Conservation (phyloP, 2,329 filamentous ascomycete genomes). For the Talaromyces verruculosus region DNA sequence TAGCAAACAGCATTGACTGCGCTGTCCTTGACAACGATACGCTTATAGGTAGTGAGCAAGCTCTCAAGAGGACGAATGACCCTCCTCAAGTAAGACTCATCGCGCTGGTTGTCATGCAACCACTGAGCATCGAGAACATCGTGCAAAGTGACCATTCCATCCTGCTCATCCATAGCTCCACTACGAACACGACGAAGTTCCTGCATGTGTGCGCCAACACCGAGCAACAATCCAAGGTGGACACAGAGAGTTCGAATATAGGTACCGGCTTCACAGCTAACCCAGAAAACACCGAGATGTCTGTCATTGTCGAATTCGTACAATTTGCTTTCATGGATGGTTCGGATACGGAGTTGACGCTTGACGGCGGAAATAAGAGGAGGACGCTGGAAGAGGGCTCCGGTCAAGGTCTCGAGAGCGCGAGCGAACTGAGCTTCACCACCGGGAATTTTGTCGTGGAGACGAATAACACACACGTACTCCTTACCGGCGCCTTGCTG, state of each 20-base stretch:
- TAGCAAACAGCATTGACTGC: conserved; percentile 98
- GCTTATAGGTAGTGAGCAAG: conserved; percentile 89
- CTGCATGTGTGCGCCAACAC: conserved; percentile 97
- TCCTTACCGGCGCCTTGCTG: conserved; percentile 99
- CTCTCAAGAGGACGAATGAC: conserved; percentile 93
- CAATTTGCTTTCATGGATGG: conserved; percentile 95
- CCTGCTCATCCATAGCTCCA: conserved; percentile 91
- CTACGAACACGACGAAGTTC: conserved; percentile 90
- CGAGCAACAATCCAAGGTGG: conserved; percentile 73
- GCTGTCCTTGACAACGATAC: conserved; percentile 95
- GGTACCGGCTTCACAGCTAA: conserved; percentile 96
- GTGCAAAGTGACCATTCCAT: conserved; percentile 88
- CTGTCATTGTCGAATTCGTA: conserved; percentile 98
- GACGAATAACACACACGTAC: conserved; percentile 91
- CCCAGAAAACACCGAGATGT: conserved; percentile 97
- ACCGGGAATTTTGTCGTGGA: conserved; percentile 93
- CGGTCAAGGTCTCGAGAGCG: conserved; percentile 92
- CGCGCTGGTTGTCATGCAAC: conserved; percentile 91
- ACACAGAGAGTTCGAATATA: conserved; percentile 99
- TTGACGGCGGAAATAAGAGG: conserved; percentile 98
- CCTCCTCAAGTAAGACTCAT: conserved; percentile 86
- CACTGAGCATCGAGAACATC: conserved; percentile 95
- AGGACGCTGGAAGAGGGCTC: conserved; percentile 94
- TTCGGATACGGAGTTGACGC: conserved; percentile 95
- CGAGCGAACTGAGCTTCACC: conserved; percentile 90